Conservation (phyloP, 345 rosid genomes). For the Camelina sativa region DNA sequence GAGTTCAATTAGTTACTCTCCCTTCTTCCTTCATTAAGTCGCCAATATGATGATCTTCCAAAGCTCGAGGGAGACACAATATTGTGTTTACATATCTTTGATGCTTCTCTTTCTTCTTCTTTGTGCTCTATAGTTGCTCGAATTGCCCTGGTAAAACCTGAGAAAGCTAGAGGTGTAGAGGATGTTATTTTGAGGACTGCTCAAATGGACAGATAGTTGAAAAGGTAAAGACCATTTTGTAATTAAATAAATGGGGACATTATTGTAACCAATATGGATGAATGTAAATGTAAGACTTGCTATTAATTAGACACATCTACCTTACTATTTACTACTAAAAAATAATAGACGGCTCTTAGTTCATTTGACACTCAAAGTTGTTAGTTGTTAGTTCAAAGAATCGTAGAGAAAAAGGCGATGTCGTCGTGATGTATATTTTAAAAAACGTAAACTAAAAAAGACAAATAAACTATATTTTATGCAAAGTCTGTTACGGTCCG, state of each 20-base stretch:
- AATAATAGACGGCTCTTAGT: no score
- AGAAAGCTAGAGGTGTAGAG: conserved; percentile 94
- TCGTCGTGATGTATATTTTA: background rate
- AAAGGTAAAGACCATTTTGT: conserved; percentile 57
- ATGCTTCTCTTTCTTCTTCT: background rate
- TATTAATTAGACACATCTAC: no score
- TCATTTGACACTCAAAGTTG: no score
- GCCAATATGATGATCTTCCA: background rate
- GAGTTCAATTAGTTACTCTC: conserved; percentile 20
- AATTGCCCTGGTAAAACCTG: conserved; percentile 97
- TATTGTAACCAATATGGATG: no score
- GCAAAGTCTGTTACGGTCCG: conserved; percentile 32
- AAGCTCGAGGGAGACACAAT: background rate
- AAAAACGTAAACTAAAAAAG: no score
- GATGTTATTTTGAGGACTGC: conserved; percentile 89
- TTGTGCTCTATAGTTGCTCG: conserved; percentile 64
- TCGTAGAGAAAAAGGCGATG: no score
- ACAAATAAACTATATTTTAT: background rate
- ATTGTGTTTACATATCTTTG: conserved; percentile 2
- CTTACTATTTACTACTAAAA: no score
- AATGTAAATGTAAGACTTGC: no score
- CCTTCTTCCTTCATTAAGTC: conserved; percentile 11
- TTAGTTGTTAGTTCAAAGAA: no score
- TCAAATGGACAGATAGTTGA: conserved; percentile 91
- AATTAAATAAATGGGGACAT: background rate